Base-by-base conservation (phyloP, 2,329 filamentous ascomycete genomes). In the Daldinia sp. region DNA sequence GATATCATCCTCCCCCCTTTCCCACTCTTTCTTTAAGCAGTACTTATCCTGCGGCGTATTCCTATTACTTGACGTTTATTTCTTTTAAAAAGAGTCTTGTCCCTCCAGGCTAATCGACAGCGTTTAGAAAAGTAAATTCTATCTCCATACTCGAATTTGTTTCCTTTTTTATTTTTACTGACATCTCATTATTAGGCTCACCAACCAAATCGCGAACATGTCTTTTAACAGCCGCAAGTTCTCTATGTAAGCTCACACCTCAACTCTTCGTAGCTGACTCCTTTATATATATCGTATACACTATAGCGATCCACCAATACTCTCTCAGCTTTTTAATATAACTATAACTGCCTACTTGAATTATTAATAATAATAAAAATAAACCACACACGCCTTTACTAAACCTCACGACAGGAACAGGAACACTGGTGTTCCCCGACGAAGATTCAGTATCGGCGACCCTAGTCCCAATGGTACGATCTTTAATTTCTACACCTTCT, bases 361-460 rank as follows among this genome's bases (percentile, higher is more conserved):
- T 21, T 23, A 32, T 21, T 25, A 13, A 27, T 51, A 45, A n/a
- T n/a, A n/a, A n/a, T 19, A 41, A 34, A 25, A 23, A 34, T 53
- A 51, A 47, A 30, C 35, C 34, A 48, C 43, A 30, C 3, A 21
- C n/a, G 8, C 34, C 23, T 30, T 39, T 63, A 48, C 62, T 68
- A 61, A 67, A 25, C 25, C 13, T 21, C n/a, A 54, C 27, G 30
- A 63, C 34, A 74, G 72, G 78, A 88, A 89, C 77, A 82, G 86
- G 72, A 85, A 87, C 73, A 88, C 87, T 53, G 87, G 87, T 70
- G 82, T 83, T 37, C 87, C 87, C 62, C 83, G 86, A 41, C 81
- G 86, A 65, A 83, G 86, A 68, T 88, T 87, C 73, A 88, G 85
- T 70, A 80, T 83, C 49, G 81, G 81, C 63, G 85, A 88, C 70